Conservation (phyloP, 768 basidiomycete genomes). For the Lactifluus subvellereus region DNA sequence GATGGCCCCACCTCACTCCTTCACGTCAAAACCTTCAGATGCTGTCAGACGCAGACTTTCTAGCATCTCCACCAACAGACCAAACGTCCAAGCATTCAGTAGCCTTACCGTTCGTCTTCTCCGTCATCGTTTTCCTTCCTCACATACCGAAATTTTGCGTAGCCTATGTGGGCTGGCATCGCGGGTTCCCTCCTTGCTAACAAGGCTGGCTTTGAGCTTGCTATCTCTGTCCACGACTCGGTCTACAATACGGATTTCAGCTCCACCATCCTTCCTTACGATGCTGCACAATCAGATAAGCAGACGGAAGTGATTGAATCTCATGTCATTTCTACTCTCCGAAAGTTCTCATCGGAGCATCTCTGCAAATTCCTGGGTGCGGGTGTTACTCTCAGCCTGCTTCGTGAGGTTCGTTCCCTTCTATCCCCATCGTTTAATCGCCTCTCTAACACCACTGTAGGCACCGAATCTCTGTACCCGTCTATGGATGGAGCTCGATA, state of each 20-base stretch:
- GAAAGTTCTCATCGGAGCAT: conserved; percentile 69
- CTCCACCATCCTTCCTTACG: conserved; percentile 50
- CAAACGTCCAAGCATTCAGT: conserved; percentile 50
- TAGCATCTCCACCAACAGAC: conserved; percentile 45
- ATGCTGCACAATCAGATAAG: conserved; percentile 44
- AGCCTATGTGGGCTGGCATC: conserved; percentile 89
- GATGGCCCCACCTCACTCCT: conserved; percentile 34
- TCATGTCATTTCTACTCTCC: conserved; percentile 57
- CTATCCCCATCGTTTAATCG: conserved; percentile 2
- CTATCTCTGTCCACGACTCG: conserved; percentile 77
- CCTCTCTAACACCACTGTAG: conserved; percentile 33
- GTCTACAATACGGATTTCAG: conserved; percentile 80
- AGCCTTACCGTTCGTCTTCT: conserved; percentile 55
- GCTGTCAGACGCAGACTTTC: conserved; percentile 66
- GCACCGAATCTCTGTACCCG: conserved; percentile 79
- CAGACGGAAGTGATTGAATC: conserved; percentile 57
- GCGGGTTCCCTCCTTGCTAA: conserved; percentile 58
- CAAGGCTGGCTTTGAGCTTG: conserved; percentile 59
- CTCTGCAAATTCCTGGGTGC: conserved; percentile 84
- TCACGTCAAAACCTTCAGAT: conserved; percentile 59
- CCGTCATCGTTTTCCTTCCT: conserved; percentile 20
- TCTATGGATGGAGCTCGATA: conserved; percentile 77
- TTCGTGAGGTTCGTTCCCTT: conserved; percentile 51
- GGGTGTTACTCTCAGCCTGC: conserved; percentile 64
- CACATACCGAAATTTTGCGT: conserved; percentile 25